phyloP scores from a whole-genome alignment of 2,329 filamentous ascomycete species.

The Aspergillus fischeri region DNA sequence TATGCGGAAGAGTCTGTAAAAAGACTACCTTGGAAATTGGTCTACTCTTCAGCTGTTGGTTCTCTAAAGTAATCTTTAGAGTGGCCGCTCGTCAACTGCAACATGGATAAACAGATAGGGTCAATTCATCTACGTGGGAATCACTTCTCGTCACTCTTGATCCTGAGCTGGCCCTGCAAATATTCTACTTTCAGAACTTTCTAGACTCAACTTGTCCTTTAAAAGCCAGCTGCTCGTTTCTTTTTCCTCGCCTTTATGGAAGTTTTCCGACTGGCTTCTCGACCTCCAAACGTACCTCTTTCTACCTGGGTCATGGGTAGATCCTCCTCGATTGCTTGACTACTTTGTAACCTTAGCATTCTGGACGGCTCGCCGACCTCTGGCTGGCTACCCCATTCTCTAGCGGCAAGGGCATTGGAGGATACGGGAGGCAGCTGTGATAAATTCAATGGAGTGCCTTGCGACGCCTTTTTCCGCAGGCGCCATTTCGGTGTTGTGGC shows the following conservation, averaged over 20 bases:
- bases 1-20: neutral
- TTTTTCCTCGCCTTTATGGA: constrained; percentile 34
- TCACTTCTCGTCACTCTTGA: neutral
- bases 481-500: constrained; percentile 18
- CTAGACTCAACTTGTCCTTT: constrained; percentile 4
- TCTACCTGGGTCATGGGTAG: constrained; percentile 40
- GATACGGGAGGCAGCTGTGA: constrained; percentile 19
- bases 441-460: constrained; percentile 12
- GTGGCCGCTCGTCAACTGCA: neutral
- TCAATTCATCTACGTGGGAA: neutral
- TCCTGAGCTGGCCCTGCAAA: no score
- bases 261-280: constrained; percentile 27
- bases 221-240: constrained; percentile 40
- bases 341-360: constrained; percentile 25
- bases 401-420: constrained; percentile 20
- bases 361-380: constrained; percentile 15
- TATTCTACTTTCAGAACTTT: no score
- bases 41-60: neutral
- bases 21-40: neutral
- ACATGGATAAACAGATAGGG: neutral
- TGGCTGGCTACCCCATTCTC: constrained; percentile 33
- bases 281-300: constrained; percentile 35
- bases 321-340: constrained; percentile 31
- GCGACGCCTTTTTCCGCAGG: constrained; percentile 25
- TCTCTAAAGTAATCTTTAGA: neutral